Base-by-base conservation (phyloP, 177 flowering plant species). In the Vitis hybrid region DNA sequence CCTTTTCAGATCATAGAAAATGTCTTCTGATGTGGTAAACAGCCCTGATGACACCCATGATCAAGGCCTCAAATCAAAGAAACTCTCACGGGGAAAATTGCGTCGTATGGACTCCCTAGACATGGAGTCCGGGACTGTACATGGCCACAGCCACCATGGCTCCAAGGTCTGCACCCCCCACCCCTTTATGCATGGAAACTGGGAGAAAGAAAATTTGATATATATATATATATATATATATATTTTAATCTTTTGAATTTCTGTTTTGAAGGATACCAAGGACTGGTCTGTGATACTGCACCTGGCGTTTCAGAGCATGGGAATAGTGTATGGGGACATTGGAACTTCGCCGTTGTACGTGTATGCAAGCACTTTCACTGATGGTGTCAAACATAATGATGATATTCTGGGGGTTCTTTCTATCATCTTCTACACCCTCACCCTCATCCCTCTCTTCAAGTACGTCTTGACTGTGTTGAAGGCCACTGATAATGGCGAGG, bases 301-400 rank as follows among this genome's bases (percentile, higher is more conserved):
- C 6, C 45, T 76, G 29, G 79, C 75, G 29, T 76, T 71, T 59
- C 75, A 72, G 18, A 76, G 45, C 45, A 33, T 33, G 4, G 45
- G 45, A 33, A 33, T 33, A 33, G 45, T 33, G 45, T 33, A 33
- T 16, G 79, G 79, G 49, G 79, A 76, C 55, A 71, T 76, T 8
- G 79, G 79, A 10, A 76, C 79, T 3, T 76, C 79, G 19, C 79
- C 79, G 13, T 68, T 76, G 13, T 76, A 76, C 48, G 79, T 76
- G 31, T 76, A 19, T 39, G 49, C 69, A 18, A 18, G 18, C 18
- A 18, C 18, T 18, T 18, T 18, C 18, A 18, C 18, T 18, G 18
- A 18, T 18, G 18, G 18, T 18, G 18, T 18, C 18, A 18, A 18
- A 18, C 18, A 18, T 18, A 18, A 18, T 18, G 18, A 18, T 18